Base-by-base conservation (phyloP, 495 filamentous ascomycete genomes). In the Aspergillus coremiiformis region DNA sequence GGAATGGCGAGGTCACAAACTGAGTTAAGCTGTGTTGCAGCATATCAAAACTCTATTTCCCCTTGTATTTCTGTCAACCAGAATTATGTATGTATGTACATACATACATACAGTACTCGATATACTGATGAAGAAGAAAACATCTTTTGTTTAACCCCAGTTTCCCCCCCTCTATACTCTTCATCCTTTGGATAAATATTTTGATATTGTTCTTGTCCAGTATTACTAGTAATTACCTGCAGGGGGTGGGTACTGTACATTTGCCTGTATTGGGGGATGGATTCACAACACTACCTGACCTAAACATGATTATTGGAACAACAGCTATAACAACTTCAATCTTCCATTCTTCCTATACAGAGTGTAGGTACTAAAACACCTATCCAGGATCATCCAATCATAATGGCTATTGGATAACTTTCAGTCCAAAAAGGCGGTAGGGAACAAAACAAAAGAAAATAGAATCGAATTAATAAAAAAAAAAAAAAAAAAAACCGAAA, bases 21-120 rank as follows among this genome's bases (percentile, higher is more conserved):
- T 43, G 56, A 58, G 37, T 17, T 14, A 42, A 51, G 20, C 47
- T 15, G 41, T 27, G 47, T 49, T 53, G 50, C 55, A 53, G 55
- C 50, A 30, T 39, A 48, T 52, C 44, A 53, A 27, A 52, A 53
- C 49, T 49, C 45, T 56, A 45, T 47, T 47, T 45, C 21, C 24
- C 44, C 21, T 39, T 23, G 30, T 4, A 8, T 27, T 49, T 39
- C 32, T 49, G 27, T 47, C 44, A 8, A 27, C 23, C 47, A 26
- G 27, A 24, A 49, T 29, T 15, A 19, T 5, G 45, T n/a, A n/a
- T n/a, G n/a, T n/a, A n/a, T n/a, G n/a, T n/a, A n/a, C n/a, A n/a
- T n/a, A n/a, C n/a, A n/a, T n/a, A n/a, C n/a, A n/a, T n/a, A n/a
- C n/a, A n/a, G n/a, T n/a, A n/a, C n/a, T n/a, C n/a, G n/a, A 51